Base-by-base conservation (phyloP, 2,329 filamentous ascomycete species). In the Penicillium aurantiogriseum region DNA sequence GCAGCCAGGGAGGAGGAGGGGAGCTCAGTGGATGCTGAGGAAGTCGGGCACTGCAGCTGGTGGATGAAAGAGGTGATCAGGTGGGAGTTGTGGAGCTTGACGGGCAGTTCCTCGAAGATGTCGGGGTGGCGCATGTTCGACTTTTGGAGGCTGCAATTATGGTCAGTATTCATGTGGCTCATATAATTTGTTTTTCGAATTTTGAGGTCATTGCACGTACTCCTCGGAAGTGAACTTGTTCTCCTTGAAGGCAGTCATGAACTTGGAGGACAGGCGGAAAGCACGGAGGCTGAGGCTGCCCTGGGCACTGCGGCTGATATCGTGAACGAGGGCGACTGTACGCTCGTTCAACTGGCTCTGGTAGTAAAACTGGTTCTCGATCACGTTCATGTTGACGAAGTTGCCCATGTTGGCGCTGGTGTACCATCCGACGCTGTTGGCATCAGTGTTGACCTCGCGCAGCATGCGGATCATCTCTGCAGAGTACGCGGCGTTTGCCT, bases 381-480 rank as follows among this genome's bases (percentile, higher is more conserved):
- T 90, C 74, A 96, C 92, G 81, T 89, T 90, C 73, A 89, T 77
- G 82, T 92, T 97, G 82, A 97, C 84, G 69, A 97, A 97, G 83
- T 96, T 97, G 77, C 94, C 94, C 90, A 99, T 95, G 77, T 92
- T 96, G 63, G 92, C 91, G 80, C 92, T 97, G 58, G 92, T 97
- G 81, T 99, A 99, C 92, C 92, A 99, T 70, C 94, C 94, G 59
- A 96, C 91, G 71, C 91, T 95, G 82, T 97, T 96, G 65, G 94
- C 94, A 76, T 99, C 94, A 59, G 97, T 90, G 76, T 97, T 99
- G 71, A 99, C 94, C 79, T 97, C 94, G 76, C 93, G 89, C 63
- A 97, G 81, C 77, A 94, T 92, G 72, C 92, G 90, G 77, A 99
- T 93, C 93, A 97, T 97, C 78, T 99, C 94, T 65, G 86, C 88